A percentile compares a stretch with the other conserved stretches of the same genome.
Conservation (phyloP, 495 filamentous ascomycete genomes). For the Mytilinidion resinicola region DNA sequence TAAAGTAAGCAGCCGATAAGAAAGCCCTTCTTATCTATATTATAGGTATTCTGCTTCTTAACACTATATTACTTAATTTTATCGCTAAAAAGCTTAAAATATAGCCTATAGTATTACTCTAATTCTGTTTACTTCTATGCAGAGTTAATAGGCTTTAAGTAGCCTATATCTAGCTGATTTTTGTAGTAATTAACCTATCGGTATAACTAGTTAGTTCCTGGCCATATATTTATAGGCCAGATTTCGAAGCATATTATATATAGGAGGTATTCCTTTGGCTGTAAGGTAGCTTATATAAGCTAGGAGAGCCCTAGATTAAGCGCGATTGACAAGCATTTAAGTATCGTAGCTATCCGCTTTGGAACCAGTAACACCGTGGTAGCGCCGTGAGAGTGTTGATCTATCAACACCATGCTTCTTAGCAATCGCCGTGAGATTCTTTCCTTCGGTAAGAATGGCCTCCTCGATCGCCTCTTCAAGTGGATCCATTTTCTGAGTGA, state of each 20-base stretch:
- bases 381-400: neutral
- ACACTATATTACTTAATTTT: neutral
- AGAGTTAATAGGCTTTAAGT: neutral
- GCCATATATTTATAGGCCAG: neutral
- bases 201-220: neutral
- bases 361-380: neutral
- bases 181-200: neutral
- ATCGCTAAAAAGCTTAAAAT: slow-evolving; percentile 19
- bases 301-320: neutral
- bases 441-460: neutral
- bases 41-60: no score
- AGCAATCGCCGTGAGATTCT: neutral
- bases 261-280: neutral
- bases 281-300: neutral
- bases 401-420: neutral
- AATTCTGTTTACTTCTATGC: neutral
- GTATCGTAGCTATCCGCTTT: neutral
- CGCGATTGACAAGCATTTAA: neutral
- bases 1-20: no score
- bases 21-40: no score
- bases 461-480: neutral
- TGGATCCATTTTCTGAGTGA: neutral
- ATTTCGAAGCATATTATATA: neutral
- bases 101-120: neutral
- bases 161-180: neutral